Conservation (phyloP, 129 eudicot genomes). For the Arctium minus region DNA sequence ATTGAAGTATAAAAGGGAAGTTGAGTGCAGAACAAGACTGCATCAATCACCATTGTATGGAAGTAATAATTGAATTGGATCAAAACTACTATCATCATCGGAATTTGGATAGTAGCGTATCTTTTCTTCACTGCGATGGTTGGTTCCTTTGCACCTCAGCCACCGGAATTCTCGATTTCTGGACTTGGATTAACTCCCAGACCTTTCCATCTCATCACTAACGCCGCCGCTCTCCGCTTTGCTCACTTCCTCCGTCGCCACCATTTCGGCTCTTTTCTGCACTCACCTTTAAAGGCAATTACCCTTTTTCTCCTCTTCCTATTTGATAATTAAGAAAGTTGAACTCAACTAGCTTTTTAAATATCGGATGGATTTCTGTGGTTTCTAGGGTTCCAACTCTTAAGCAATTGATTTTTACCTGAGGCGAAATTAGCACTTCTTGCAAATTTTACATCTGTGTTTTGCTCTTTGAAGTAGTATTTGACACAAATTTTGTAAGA, state of each 20-base stretch:
- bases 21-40: constrained; percentile 11
- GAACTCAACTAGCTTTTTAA: background rate
- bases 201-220: constrained; percentile 51
- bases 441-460: background rate
- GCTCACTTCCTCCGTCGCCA: constrained; percentile 40
- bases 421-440: background rate
- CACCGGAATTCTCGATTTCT: constrained; percentile 31
- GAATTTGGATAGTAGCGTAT: background rate
- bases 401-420: background rate
- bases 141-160: constrained; percentile 33
- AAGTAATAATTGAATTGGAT: background rate
- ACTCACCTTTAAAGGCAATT: constrained; percentile 46
- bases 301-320: background rate
- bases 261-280: constrained; percentile 35
- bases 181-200: constrained; percentile 31
- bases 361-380: background rate
- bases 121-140: constrained; percentile 8
- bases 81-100: background rate
- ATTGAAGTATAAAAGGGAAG: background rate
- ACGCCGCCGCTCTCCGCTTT: constrained; percentile 71
- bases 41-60: background rate
- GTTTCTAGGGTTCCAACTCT: constrained; percentile 3
- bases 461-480: background rate
- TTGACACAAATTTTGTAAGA: background rate
- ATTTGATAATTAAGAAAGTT: background rate